Conservation (phyloP, 2,329 filamentous ascomycete species). For the Sodiomyces alkalinus region DNA sequence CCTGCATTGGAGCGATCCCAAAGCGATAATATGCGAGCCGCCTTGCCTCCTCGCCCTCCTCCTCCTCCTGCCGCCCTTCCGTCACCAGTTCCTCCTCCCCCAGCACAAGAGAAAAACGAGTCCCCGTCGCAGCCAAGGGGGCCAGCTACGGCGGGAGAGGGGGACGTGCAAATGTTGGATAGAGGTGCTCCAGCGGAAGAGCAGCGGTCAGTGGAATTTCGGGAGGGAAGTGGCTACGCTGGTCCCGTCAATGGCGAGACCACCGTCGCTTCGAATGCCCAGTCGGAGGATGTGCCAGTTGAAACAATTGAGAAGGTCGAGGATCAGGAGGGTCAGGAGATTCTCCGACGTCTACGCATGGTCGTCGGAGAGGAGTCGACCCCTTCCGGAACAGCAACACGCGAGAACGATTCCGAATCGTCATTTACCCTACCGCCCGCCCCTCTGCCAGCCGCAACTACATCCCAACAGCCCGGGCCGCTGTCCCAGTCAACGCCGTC, state of each 20-base stretch:
- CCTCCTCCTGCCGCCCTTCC: background rate
- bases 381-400: too few species aligned
- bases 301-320: too few species aligned
- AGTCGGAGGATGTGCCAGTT: too few species aligned
- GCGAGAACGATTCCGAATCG: too few species aligned
- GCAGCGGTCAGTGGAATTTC: constrained; percentile 1
- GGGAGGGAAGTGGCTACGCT: background rate
- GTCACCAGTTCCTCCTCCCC: too few species aligned
- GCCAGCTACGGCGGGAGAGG: constrained; percentile 8
- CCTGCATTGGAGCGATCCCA: background rate
- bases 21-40: too few species aligned
- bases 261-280: too few species aligned
- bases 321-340: too few species aligned
- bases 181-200: constrained; percentile 5
- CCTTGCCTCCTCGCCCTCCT: background rate
- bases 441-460: too few species aligned
- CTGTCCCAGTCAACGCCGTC: constrained; percentile 9
- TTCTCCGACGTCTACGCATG: too few species aligned
- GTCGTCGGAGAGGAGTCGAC: too few species aligned
- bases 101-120: constrained; percentile 8
- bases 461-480: background rate
- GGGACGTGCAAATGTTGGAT: constrained; percentile 2
- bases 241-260: too few species aligned
- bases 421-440: constrained; percentile 4
- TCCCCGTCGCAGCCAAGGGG: constrained; percentile 9